These are phyloP conservation scores for Penicillium freii DNA, from an alignment of 2,329 filamentous ascomycete species.

Conservation along the genomic window DNA sequence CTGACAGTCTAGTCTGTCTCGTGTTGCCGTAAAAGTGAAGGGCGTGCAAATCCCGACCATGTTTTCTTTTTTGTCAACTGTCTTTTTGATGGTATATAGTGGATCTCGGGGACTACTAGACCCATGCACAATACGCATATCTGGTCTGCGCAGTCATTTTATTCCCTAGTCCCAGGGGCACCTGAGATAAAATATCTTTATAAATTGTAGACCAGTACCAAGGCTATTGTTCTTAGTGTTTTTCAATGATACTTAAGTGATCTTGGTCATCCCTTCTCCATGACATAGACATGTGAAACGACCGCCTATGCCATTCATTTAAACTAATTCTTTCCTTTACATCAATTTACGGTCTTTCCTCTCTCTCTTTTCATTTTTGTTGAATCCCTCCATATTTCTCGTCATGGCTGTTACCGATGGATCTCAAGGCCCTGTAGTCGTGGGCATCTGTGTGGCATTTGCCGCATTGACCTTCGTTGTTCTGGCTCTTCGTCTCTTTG, in stretches of 20 bases:
- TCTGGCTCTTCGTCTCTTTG: conserved; percentile 40
- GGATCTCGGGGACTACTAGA: conserved; percentile 4
- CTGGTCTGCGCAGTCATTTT: not conserved
- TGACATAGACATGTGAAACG: conserved; percentile 1
- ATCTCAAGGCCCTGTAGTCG: conserved; percentile 37
- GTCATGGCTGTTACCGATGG: conserved; percentile 19
- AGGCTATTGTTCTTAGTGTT: not conserved
- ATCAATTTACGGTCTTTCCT: not conserved
- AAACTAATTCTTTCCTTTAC: not conserved
- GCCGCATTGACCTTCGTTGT: conserved; percentile 40
- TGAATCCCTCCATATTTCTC: conserved; percentile 11
- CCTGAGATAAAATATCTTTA: not conserved
- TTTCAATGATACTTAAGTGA: not conserved
- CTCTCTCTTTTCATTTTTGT: conserved; percentile 1
- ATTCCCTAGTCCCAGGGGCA: conserved; percentile 1
- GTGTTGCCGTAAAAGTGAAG: not conserved
- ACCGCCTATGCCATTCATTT: conserved; percentile 1
- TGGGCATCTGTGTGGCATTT: conserved; percentile 39
- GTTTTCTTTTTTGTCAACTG: not conserved
- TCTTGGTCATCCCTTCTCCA: not conserved
- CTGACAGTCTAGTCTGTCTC: not conserved
- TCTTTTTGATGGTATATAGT: not conserved
- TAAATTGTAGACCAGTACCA: not conserved
- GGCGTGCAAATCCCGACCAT: not conserved
- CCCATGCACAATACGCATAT: conserved; percentile 2